phyloP scores from a whole-genome alignment of 176 grass and related monocot genomes.

The Oropetium thomaeum region DNA sequence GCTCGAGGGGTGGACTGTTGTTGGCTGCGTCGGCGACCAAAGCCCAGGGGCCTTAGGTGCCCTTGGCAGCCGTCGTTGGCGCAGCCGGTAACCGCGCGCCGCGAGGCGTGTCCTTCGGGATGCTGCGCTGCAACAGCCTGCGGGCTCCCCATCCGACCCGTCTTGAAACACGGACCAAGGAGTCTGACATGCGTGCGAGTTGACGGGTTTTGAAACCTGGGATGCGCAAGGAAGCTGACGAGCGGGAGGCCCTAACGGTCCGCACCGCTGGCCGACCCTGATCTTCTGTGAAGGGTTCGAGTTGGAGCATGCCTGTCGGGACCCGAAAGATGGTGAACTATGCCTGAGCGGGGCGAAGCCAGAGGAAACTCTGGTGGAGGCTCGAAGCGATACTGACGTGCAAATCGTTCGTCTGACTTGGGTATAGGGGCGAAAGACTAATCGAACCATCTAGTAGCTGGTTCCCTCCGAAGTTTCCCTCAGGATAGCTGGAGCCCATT shows the following conservation, averaged over 20 bases:
- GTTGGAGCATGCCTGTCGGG: slow-evolving; percentile 63
- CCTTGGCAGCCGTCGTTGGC: too few relatives aligned
- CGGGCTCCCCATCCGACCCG: slow-evolving; percentile 64
- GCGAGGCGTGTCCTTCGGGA: neutral
- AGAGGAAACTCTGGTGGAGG: slow-evolving; percentile 76
- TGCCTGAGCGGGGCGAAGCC: slow-evolving; percentile 54
- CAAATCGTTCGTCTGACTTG: slow-evolving; percentile 68
- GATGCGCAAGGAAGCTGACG: too few relatives aligned
- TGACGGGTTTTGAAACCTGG: slow-evolving; percentile 34
- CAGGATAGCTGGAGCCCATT: slow-evolving; percentile 60
- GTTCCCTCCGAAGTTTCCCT: slow-evolving; percentile 79
- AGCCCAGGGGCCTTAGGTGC: too few relatives aligned
- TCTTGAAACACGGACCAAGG: slow-evolving; percentile 88
- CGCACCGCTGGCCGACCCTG: slow-evolving; percentile 46
- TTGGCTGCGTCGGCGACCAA: too few relatives aligned
- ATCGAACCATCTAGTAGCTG: slow-evolving; percentile 69
- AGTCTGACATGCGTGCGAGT: slow-evolving; percentile 76
- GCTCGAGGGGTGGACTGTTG: too few relatives aligned
- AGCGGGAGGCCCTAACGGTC: too few relatives aligned
- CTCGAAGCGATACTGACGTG: slow-evolving; percentile 64
- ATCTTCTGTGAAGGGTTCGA: slow-evolving; percentile 55
- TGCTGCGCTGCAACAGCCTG: slow-evolving; percentile 15
- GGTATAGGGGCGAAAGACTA: slow-evolving; percentile 71
- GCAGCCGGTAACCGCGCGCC: too few relatives aligned
- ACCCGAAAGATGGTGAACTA: slow-evolving; percentile 87